These are phyloP conservation scores for Penicillium sp. DNA, from an alignment of 2,329 filamentous ascomycete genomes.

Conservation along the genomic window DNA sequence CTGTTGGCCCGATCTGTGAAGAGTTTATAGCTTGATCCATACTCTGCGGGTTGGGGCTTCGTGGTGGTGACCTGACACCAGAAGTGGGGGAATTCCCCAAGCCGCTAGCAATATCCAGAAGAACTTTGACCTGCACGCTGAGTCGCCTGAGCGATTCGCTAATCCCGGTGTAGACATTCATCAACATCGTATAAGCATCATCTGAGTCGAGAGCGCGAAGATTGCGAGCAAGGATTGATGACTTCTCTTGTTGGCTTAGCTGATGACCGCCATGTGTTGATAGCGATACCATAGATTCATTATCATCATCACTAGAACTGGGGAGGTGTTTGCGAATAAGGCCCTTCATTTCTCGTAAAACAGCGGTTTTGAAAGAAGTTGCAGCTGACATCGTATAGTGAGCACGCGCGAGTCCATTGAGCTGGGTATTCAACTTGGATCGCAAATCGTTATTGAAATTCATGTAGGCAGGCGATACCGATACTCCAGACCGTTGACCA, in stretches of 20 bases:
- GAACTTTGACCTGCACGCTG: slow-evolving; percentile 86
- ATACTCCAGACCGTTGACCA: slow-evolving; percentile 64
- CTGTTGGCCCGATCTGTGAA: slow-evolving; percentile 25
- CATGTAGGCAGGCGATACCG: slow-evolving; percentile 76
- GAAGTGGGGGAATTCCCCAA: slow-evolving; percentile 43
- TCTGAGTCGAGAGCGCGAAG: slow-evolving; percentile 77
- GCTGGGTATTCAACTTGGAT: slow-evolving; percentile 65
- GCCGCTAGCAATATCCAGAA: slow-evolving; percentile 86
- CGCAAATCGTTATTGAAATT: slow-evolving; percentile 70
- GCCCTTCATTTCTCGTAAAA: slow-evolving; percentile 80
- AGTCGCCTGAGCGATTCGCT: slow-evolving; percentile 83
- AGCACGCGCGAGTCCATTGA: slow-evolving; percentile 78
- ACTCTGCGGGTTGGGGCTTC: slow-evolving; percentile 47
- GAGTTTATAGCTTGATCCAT: slow-evolving; percentile 44
- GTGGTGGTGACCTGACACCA: slow-evolving; percentile 48
- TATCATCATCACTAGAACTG: slow-evolving; percentile 91
- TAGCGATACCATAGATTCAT: slow-evolving; percentile 80
- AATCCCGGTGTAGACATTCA: slow-evolving; percentile 80
- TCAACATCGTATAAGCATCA: slow-evolving; percentile 80
- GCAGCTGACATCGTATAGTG: slow-evolving; percentile 78
- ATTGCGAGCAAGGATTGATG: slow-evolving; percentile 81
- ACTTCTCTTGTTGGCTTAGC: slow-evolving; percentile 82
- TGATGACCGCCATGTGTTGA: slow-evolving; percentile 73
- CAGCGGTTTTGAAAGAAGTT: slow-evolving; percentile 77
- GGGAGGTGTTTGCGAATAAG: slow-evolving; percentile 83